Base-by-base conservation (phyloP, 2,329 filamentous ascomycete genomes). In the Karstenula rhodostoma region DNA sequence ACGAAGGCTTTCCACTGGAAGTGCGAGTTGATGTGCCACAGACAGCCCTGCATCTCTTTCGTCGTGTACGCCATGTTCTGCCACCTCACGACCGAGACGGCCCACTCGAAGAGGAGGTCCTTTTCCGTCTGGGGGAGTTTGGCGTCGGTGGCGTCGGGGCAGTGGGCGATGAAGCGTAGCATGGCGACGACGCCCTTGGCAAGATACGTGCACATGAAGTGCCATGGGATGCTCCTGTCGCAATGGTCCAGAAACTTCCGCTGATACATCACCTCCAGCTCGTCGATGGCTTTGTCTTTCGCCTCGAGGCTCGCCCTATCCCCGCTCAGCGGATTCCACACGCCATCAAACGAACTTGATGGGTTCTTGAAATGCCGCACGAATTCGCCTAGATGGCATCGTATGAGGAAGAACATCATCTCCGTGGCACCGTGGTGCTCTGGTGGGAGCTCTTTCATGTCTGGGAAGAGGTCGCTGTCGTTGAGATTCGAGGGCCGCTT, bases 1-100 rank as follows among this genome's bases (percentile, higher is more conserved):
- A 85, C 80, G 47, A 84, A 78, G 10, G 82, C 78, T 56, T 85
- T 83, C 83, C 83, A 86, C 22, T 80, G 79, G 67, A 84, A 86
- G 42, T 83, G 78, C 29, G 77, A 72, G 27, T 82, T 76, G 54
- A 80, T 73, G 65, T 83, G 80, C 81, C 82, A 84, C 27, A 73
- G 66, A 59, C 79, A 84, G n/a, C 75, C 73, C 37, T 77, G 73
- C 55, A 81, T 71, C 23, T 73, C 72, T 29, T 73, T 70, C 32
- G 78, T 80, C 1, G 73, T 76, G 55, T 80, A 77, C 0, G 73
- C 72, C 22, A 81, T 65, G 47, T 77, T 81, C 57, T 81, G 77
- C 37, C 78, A 74, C 46, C 80, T 73, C 10, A 81, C 67, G 7
- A 82, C 73, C 57, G 81, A 78, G 22, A 81, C 65, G 4, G 78